Evolutionary conservation across 108 stramenopile species (phyloP).

Genomic region (Nitzschia sp.): DNA sequence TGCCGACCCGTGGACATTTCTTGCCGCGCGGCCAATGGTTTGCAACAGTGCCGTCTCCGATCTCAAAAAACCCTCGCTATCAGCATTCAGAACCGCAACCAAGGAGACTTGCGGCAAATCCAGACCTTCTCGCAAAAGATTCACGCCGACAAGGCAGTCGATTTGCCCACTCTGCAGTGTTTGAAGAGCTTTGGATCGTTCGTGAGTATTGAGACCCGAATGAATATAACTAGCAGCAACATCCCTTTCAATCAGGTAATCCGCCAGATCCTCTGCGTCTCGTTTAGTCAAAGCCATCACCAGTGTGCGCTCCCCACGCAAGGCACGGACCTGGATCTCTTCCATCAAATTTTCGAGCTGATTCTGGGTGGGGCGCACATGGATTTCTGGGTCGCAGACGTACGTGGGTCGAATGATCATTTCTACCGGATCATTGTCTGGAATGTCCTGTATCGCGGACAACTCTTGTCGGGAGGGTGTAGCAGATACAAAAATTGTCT

Average conservation of each 20-base stretch:
- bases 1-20: slow-evolving; percentile 61
- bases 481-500: slow-evolving; percentile 73
- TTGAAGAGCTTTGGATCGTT: slow-evolving; percentile 56
- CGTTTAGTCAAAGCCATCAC: slow-evolving; percentile 72
- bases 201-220: slow-evolving; percentile 68
- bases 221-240: slow-evolving; percentile 66
- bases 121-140: slow-evolving; percentile 74
- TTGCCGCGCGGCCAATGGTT: slow-evolving; percentile 75
- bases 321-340: slow-evolving; percentile 42
- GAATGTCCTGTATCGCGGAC: slow-evolving; percentile 20
- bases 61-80: slow-evolving; percentile 75
- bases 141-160: slow-evolving; percentile 83
- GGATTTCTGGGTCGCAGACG: slow-evolving; percentile 68
- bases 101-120: slow-evolving; percentile 83
- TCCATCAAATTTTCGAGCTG: slow-evolving; percentile 55
- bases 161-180: slow-evolving; percentile 59
- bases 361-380: slow-evolving; percentile 48
- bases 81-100: slow-evolving; percentile 81
- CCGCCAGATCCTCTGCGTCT: slow-evolving; percentile 70
- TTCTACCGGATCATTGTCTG: slow-evolving; percentile 43
- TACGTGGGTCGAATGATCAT: slow-evolving; percentile 81
- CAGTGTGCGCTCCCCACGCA: slow-evolving; percentile 47
- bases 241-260: slow-evolving; percentile 52
- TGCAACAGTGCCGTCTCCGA: slow-evolving; percentile 76
- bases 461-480: slow-evolving; percentile 65